Base-by-base conservation (phyloP, 495 filamentous ascomycete species). In the Talaromyces stipitatus region DNA sequence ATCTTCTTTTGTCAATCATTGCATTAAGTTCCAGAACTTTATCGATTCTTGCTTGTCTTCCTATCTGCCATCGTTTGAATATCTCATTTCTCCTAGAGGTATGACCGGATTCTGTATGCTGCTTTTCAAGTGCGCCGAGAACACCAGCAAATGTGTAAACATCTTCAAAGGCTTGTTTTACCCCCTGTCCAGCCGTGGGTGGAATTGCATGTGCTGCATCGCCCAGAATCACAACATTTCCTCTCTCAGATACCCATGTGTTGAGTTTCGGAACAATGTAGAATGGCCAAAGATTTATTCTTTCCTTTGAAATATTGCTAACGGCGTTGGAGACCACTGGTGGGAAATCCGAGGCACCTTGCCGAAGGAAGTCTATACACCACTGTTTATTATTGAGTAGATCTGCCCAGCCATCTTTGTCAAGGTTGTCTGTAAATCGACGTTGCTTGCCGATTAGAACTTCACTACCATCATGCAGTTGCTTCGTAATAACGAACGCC, bases 191-290 rank as follows among this genome's bases (percentile, higher is more conserved):
- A 1, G 72, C 63, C 9, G 68, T 68, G 10, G 77, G 77, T 0
- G 75, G 72, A 28, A 80, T 74, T 0, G 75, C 74, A 66, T 78
- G 76, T 4, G 76, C 76, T 2, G 76, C 76, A 64, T 79, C 74
- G 16, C 76, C 76, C 5, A 78, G 72, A 18, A 85, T 56, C 18
- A 69, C 71, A 2, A 81, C 62, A 5, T 66, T 61, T 6, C 71
- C 70, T 57, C 3, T 63, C 59, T 3, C 58, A 0, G 73, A 75
- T 2, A 57, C 58, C 76, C 77, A 78, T 0, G 33, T 57, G 2
- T 67, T 65, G 20, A 78, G 63, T 33, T 64, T 66, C 0, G 70
- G 73, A 0, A 76, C 68, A 1, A 68, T 56, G 59, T 77, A 75
- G 54, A 71, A 78, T 0, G 72, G 72, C 75, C 72, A 77, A 8